phyloP scores from a whole-genome alignment of 2,329 filamentous ascomycete species.

The Nemania serpens region DNA sequence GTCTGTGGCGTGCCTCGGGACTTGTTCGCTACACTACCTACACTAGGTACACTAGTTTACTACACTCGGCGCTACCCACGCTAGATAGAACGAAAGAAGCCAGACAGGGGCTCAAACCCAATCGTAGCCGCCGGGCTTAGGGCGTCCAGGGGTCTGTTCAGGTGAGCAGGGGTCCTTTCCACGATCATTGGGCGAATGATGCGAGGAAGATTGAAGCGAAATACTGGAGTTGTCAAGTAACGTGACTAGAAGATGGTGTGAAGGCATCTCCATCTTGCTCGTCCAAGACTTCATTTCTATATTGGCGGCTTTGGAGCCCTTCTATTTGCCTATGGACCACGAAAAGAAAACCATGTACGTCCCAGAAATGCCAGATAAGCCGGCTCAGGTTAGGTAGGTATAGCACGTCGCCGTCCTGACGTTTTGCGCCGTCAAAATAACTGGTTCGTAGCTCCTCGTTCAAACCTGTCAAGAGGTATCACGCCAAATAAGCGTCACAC shows the following conservation, averaged over 20 bases:
- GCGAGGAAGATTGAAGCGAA: constrained; percentile 33
- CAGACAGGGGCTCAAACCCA: constrained; percentile 35
- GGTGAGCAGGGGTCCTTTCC: constrained; percentile 39
- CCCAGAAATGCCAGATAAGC: constrained; percentile 33
- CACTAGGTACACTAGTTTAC: neutral
- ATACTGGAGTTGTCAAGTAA: constrained; percentile 36
- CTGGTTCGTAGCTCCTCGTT: neutral
- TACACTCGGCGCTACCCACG: no score
- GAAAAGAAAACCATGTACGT: constrained; percentile 27
- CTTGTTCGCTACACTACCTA: neutral
- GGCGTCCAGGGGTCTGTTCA: constrained; percentile 36
- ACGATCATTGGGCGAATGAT: constrained; percentile 36
- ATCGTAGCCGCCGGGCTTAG: constrained; percentile 37
- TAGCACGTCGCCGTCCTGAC: no score
- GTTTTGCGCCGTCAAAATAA: no score
- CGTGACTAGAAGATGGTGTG: constrained; percentile 40
- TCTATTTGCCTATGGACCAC: constrained; percentile 7
- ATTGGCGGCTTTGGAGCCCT: constrained; percentile 11
- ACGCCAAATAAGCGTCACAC: constrained; percentile 25
- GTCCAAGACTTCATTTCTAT: constrained; percentile 24
- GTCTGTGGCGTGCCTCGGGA: neutral
- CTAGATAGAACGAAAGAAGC: neutral
- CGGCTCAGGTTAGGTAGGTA: neutral
- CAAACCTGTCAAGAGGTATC: constrained; percentile 25
- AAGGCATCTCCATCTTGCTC: constrained; percentile 29